Percentiles rank a stretch among this genome's conserved stretches.
Conservation (phyloP, 2,329 filamentous ascomycete species). For the Hypoxylon rubiginosum region DNA sequence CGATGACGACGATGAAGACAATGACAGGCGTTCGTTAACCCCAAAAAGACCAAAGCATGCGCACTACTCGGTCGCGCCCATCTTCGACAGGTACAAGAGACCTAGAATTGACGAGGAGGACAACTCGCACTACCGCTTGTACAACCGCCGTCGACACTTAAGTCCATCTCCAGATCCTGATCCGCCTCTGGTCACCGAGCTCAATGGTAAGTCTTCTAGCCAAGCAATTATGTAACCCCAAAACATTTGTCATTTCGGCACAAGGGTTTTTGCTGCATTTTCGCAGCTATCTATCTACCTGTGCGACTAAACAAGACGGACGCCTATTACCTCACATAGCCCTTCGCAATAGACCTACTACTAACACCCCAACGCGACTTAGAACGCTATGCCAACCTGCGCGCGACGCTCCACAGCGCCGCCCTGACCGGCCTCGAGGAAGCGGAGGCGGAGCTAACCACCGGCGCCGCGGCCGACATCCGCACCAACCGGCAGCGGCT, state of each 20-base stretch:
- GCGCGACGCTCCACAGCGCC: constrained; percentile 46
- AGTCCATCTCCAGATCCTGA: constrained; percentile 37
- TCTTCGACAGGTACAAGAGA: constrained; percentile 43
- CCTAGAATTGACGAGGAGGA: constrained; percentile 23
- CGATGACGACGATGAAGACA: constrained; percentile 23
- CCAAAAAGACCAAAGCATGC: constrained; percentile 35
- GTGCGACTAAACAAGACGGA: no score
- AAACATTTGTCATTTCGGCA: not conserved
- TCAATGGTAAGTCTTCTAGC: constrained; percentile 38
- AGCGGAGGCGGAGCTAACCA: constrained; percentile 33
- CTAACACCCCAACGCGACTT: constrained; percentile 19
- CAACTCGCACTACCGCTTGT: constrained; percentile 12
- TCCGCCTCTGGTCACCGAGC: constrained; percentile 36
- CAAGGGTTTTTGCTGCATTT: not conserved
- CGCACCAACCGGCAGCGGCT: constrained; percentile 35
- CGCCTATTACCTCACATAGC: no score
- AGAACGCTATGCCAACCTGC: constrained; percentile 47
- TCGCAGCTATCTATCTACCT: not conserved
- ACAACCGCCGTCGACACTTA: constrained; percentile 31
- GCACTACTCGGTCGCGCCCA: constrained; percentile 34
- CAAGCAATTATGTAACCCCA: not conserved
- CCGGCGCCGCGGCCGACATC: constrained; percentile 34
- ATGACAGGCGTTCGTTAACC: constrained; percentile 23
- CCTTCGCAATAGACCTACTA: not conserved
- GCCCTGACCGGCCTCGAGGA: constrained; percentile 40